Base-by-base conservation (phyloP, 176 grass and related monocot genomes). In the Oryza coarctata region DNA sequence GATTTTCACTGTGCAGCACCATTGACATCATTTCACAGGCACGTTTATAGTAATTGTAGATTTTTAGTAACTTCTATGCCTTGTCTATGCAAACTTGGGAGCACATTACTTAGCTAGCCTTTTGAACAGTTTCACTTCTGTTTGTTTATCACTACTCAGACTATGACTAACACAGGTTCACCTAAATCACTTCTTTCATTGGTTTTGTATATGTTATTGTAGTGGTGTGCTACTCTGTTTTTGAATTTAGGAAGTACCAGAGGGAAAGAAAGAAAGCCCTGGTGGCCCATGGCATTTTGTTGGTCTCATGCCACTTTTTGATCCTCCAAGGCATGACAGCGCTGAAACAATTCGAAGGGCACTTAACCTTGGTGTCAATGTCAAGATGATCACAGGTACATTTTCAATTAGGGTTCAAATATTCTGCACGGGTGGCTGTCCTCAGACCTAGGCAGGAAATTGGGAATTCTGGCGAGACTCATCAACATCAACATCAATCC, bases 331-430 rank as follows among this genome's bases (percentile, higher is more conserved):
- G 44, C 93, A 94, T 86, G 93, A 94, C 34, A 92, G 89, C 39
- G 93, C 93, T 57, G 93, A 94, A 85, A 94, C 93, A 80, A 94
- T 94, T 68, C 78, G 82, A 22, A 90, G 87, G 85, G 93, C 93
- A 57, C 87, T 94, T 18, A 85, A 92, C 45, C 93, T 94, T 85
- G 93, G 93, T 70, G 93, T 94, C 6, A 94, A 86, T 83, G 93
- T 92, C 36, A 94, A 94, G 80, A 94, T 94, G 93, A 94, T 94
- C 36, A 94, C 88, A 81, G 91, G 91, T 82, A 76, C 55, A 60
- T 55, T 22, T 52, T 1, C 52, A 23, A 47, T 8, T 17, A 23
- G 7, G 22, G 22, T n/a, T 25, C 9, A n/a, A 60, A 23, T 60
- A 60, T 23, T 60, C n/a, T 10, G 55, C 7, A 60, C 18, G 7